Conservation (phyloP, 2,329 filamentous ascomycete genomes). For the Fusarium sp. region DNA sequence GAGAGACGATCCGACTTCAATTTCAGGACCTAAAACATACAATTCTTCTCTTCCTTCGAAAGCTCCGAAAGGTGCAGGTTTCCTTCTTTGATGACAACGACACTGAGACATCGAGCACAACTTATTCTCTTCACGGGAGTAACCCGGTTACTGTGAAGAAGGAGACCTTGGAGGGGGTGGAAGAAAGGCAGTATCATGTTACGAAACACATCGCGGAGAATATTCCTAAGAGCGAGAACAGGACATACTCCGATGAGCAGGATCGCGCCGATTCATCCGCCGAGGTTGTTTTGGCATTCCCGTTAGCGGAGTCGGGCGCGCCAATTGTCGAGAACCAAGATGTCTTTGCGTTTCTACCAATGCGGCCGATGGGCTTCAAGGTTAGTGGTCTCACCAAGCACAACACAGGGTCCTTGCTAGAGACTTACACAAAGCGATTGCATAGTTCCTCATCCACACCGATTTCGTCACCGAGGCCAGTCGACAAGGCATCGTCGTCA, state of each 20-base stretch:
- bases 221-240: slow-evolving; percentile 53
- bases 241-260: slow-evolving; percentile 47
- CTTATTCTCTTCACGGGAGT: slow-evolving; percentile 20
- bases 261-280: slow-evolving; percentile 45
- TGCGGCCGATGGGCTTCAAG: slow-evolving; percentile 58
- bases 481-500: slow-evolving; percentile 56
- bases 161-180: neutral
- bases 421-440: neutral
- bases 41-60: slow-evolving; percentile 58
- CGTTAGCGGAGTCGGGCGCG: slow-evolving; percentile 47
- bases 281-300: slow-evolving; percentile 61
- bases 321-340: slow-evolving; percentile 57
- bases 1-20: slow-evolving; percentile 49
- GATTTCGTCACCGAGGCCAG: slow-evolving; percentile 63
- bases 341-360: slow-evolving; percentile 61
- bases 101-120: slow-evolving; percentile 5
- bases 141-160: slow-evolving; percentile 22
- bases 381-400: slow-evolving; percentile 40
- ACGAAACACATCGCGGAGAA: slow-evolving; percentile 46
- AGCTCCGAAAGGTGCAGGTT: slow-evolving; percentile 52
- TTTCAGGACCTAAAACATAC: slow-evolving; percentile 55
- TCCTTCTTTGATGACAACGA: slow-evolving; percentile 44
- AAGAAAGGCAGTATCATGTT: slow-evolving; percentile 45
- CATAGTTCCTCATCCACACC: slow-evolving; percentile 61
- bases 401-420: neutral